phyloP scores from a whole-genome alignment of 352 stramenopile species.

The Aphanomyces cochlioides region DNA sequence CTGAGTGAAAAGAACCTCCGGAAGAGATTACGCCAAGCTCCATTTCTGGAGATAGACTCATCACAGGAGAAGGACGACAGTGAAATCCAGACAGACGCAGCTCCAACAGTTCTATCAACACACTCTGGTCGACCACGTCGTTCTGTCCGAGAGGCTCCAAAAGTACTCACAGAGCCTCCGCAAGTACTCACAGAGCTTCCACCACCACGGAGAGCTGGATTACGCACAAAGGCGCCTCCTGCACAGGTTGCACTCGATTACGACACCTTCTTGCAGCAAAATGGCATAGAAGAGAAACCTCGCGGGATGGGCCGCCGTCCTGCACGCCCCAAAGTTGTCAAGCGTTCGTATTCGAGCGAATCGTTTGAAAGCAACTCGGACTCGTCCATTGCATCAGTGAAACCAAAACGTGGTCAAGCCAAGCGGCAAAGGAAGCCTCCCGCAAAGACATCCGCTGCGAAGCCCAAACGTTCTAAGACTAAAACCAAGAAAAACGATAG shows the following conservation, averaged over 20 bases:
- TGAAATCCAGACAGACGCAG: neutral
- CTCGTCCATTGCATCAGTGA: neutral
- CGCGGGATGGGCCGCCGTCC: neutral
- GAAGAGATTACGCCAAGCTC: slow-evolving; percentile 7
- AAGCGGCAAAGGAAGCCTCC: neutral
- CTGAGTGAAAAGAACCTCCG: slow-evolving; percentile 10
- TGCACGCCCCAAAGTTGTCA: neutral
- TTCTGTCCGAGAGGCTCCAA: no score
- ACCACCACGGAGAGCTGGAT: no score
- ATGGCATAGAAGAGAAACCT: slow-evolving; percentile 9
- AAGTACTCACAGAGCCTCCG: no score
- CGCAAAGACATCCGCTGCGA: neutral
- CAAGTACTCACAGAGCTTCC: no score
- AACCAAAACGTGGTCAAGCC: neutral
- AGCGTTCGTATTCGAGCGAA: slow-evolving; percentile 8
- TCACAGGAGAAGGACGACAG: slow-evolving; percentile 1
- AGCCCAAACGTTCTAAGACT: neutral
- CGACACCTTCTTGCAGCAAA: slow-evolving; percentile 11
- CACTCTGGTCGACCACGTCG: neutral
- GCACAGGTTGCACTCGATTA: slow-evolving; percentile 6
- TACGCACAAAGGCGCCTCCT: neutral
- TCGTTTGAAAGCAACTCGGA: neutral
- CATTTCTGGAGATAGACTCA: neutral
- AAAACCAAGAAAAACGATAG: neutral
- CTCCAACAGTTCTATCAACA: neutral